These are phyloP conservation scores for Sinapis alba DNA, from an alignment of 441 rosid genomes.

Conservation along the genomic window DNA sequence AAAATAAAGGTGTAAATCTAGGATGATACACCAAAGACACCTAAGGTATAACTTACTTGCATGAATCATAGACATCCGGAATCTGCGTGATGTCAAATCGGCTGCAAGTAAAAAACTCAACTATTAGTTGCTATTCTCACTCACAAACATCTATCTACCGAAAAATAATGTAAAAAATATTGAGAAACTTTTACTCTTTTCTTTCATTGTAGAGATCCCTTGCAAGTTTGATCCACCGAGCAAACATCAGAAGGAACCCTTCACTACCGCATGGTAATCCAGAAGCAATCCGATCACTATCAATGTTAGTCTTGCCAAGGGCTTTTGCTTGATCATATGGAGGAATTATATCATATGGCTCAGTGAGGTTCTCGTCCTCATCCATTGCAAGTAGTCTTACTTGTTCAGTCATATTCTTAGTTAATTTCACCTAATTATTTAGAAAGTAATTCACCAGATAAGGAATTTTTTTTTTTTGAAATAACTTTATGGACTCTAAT, in stretches of 20 bases:
- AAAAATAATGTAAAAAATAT: constrained; percentile 9
- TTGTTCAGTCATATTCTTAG: constrained; percentile 95
- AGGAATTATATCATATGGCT: constrained; percentile 77
- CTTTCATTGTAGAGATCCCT: constrained; percentile 99
- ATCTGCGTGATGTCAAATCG: constrained; percentile 99
- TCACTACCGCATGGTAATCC: constrained; percentile 99
- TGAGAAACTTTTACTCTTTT: constrained; percentile 60
- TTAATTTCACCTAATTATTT: constrained; percentile 64
- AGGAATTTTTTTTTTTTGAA: neutral
- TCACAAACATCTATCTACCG: neutral
- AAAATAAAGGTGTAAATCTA: constrained; percentile 12
- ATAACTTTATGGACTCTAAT: neutral
- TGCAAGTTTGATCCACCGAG: constrained; percentile 99
- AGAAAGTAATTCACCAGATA: constrained; percentile 21
- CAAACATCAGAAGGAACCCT: constrained; percentile 99
- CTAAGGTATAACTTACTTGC: constrained; percentile 83
- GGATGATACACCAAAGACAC: neutral
- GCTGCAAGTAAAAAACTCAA: constrained; percentile 59
- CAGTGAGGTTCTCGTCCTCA: constrained; percentile 93
- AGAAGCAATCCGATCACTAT: constrained; percentile 95
- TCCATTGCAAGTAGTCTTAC: constrained; percentile 90
- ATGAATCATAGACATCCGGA: constrained; percentile 99
- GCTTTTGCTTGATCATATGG: constrained; percentile 99
- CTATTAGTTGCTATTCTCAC: constrained; percentile 27
- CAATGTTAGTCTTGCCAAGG: constrained; percentile 98